Evolutionary conservation across 2,329 filamentous ascomycete species (phyloP), one percentile per base, ranked within the genome.

Genomic region (Harringtonia lauricola): DNA sequence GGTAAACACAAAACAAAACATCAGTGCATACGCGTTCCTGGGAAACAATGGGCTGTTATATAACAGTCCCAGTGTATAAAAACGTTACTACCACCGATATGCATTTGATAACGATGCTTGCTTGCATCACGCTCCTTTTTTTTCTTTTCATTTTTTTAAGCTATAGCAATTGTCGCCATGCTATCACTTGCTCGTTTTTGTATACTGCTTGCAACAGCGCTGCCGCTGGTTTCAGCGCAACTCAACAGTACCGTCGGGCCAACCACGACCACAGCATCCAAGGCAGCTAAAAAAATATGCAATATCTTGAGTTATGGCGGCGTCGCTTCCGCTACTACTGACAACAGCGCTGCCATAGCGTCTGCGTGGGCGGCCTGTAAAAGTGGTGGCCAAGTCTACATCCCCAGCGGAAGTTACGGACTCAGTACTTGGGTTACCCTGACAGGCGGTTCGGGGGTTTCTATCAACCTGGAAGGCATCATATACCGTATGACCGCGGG

Each of bases 231-330:
- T n/a, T n/a, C 24, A 6, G 64, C 61, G 24, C 61, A 67, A 44
- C 58, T 70, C 24, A 57, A 59, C 7, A 64, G 64, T 41, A 54
- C 52, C 8, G 66, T 70, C 15, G 67, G 67, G n/a, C 66, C 67
- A 9, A 54, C 61, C 35, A 71, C 67, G 4, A 59, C 58, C 4
- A 55, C 58, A 37, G 58, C 57, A 1, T 50, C 54, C 17, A 76
- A 76, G 53, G 29, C 15, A n/a, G 60, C 57, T 35, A 61, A 61
- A 15, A 62, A 58, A 51, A 66, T 64, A 12, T 76, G 72, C 57
- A 70, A 68, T 51, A 69, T 76, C 30, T 59, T 70, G 41, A 57
- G 67, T 47, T 74, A 75, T 50, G 72, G 72, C 13, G 72, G 62
- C 9, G 63, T 61, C 26, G 70, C 72, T 2, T 67, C 70, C 53